A percentile compares a stretch with the other conserved stretches of the same genome.
phyloP scores from a whole-genome alignment of 176 grass and related monocot species.

The Raddia guianensis region DNA sequence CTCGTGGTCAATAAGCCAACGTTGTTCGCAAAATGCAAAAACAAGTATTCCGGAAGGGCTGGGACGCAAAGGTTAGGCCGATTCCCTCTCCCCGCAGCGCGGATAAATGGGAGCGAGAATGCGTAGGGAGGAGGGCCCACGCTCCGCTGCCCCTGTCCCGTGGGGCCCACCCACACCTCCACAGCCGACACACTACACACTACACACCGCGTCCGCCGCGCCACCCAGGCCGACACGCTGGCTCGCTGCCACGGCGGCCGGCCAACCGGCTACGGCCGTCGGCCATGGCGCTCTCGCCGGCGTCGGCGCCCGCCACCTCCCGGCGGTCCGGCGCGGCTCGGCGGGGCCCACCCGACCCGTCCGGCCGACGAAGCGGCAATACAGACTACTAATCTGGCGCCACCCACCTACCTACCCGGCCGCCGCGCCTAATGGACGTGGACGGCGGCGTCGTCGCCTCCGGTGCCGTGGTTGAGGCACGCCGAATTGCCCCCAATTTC shows the following conservation, averaged over 20 bases:
- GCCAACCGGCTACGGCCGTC: background rate
- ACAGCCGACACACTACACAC: background rate
- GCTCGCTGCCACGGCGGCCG: background rate
- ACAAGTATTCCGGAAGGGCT: background rate
- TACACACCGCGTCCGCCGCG: background rate
- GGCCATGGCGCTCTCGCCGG: too few relatives aligned
- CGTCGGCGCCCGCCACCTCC: too few relatives aligned
- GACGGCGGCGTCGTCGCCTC: background rate
- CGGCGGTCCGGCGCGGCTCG: too few relatives aligned
- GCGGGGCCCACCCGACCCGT: too few relatives aligned
- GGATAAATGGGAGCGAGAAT: background rate
- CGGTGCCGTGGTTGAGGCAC: background rate
- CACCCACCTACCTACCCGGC: constrained; percentile 5
- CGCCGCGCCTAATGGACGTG: background rate
- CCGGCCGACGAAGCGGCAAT: too few relatives aligned
- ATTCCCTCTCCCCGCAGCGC: background rate
- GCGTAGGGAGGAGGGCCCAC: background rate
- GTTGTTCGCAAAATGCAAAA: too few relatives aligned
- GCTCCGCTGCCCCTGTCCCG: background rate
- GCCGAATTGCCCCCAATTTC: background rate
- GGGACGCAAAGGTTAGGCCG: background rate
- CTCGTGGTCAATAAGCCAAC: too few relatives aligned
- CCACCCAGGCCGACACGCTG: background rate
- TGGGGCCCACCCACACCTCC: background rate
- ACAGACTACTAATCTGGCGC: constrained; percentile 19